Conservation (phyloP, 192 early-diverging fungal genomes). For the Chytriomyces confervae region DNA sequence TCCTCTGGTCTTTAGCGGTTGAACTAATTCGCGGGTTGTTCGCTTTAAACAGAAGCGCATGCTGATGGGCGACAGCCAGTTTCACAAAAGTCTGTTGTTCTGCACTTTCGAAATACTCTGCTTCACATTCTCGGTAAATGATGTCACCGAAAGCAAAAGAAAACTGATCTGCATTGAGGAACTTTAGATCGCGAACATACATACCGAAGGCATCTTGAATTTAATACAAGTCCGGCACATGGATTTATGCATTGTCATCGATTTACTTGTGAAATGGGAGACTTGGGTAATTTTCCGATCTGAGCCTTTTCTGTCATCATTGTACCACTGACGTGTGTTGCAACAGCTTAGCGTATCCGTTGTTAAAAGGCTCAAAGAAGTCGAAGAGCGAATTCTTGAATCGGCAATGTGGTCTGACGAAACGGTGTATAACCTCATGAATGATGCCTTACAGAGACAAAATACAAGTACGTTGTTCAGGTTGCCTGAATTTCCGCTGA, state of each 20-base stretch:
- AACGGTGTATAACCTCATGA: neutral
- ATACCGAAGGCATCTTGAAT: neutral
- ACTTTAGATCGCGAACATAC: neutral
- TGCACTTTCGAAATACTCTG: constrained; percentile 10
- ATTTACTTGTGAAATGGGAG: neutral
- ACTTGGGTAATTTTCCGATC: neutral
- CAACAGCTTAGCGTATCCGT: neutral
- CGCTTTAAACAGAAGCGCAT: neutral
- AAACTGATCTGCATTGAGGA: neutral
- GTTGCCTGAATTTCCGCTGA: too few relatives aligned
- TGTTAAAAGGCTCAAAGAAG: neutral
- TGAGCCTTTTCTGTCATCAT: neutral
- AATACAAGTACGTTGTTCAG: too few relatives aligned
- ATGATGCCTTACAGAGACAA: neutral
- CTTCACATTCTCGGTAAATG: neutral
- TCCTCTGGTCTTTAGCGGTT: too few relatives aligned
- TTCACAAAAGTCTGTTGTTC: constrained; percentile 4
- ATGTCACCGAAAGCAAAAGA: too few relatives aligned
- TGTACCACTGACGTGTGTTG: too few relatives aligned
- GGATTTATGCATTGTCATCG: constrained; percentile 4
- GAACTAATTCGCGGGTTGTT: too few relatives aligned
- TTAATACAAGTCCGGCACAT: neutral
- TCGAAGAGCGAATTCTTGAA: constrained; percentile 9
- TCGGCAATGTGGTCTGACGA: constrained; percentile 4
- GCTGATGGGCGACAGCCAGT: neutral